Base-by-base conservation (phyloP, 352 stramenopile genomes). In the Aphanomyces astaci region DNA sequence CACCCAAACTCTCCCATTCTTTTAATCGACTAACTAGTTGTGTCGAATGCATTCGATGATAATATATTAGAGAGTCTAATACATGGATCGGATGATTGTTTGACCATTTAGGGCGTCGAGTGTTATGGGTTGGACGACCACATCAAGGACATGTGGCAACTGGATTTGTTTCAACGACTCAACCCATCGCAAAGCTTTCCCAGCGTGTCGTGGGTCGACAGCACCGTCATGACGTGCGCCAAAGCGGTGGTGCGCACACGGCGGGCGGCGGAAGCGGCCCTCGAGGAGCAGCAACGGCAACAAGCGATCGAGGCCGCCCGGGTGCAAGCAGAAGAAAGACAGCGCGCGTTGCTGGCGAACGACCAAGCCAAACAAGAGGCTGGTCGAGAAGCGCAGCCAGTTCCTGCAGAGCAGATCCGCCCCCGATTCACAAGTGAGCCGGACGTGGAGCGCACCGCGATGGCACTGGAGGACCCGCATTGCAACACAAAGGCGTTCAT, bases 71-170 rank as follows among this genome's bases (percentile, higher is more conserved):
- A n/a, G n/a, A n/a, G n/a, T n/a, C n/a, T n/a, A n/a, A n/a, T n/a
- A n/a, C n/a, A n/a, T n/a, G n/a, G n/a, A n/a, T n/a, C n/a, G n/a
- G n/a, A 52, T 22, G 22, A 11, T 19, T 57, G 3, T 51, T 15
- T n/a, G 39, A 30, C 1, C 13, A 59, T 30, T 19, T 68, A 68
- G 71, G 86, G 81, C 48, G 80, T 94, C 22, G 87, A 94, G 63
- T 90, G 79, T 66, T 91, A 87, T 66, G 87, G 87, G 10, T 70
- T 95, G 36, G 87, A 93, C 57, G 76, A 91, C 39, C 76, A 88
- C 49, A 46, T 94, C 11, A 54, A 52, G 4, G 66, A 84, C 9
- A 79, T 94, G 30, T 95, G 87, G 87, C 76, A 80, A 45, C 70
- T 92, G 2, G 78, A 76, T 40, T 39, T 82, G 28, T 92, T 95